Conservation (phyloP, 2,329 filamentous ascomycete genomes). For the Phialocephala subalpina region DNA sequence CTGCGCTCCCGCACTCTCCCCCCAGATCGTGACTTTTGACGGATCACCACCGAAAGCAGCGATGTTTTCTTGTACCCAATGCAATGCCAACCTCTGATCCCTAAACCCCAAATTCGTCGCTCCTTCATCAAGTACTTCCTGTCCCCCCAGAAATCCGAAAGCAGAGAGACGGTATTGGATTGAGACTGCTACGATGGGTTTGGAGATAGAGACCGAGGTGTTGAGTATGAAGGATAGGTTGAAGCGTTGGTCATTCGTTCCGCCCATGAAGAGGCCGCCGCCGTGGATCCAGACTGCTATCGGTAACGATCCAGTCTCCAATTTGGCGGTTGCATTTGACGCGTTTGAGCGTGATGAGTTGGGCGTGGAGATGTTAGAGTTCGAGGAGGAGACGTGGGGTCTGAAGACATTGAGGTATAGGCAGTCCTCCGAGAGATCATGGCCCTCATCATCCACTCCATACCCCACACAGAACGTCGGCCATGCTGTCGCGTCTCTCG, state of each 20-base stretch:
- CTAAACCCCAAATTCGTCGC: constrained; percentile 54
- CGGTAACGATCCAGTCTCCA: constrained; percentile 35
- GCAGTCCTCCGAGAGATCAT: constrained; percentile 43
- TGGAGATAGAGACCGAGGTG: constrained; percentile 50
- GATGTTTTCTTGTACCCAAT: constrained; percentile 55
- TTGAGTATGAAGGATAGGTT: constrained; percentile 39
- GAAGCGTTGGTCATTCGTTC: constrained; percentile 31
- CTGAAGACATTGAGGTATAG: constrained; percentile 47
- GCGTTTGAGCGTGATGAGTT: background rate
- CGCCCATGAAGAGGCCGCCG: constrained; percentile 50
- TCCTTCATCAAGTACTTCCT: constrained; percentile 48
- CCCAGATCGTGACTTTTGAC: constrained; percentile 54
- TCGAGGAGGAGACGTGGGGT: constrained; percentile 18
- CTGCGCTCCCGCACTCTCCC: constrained; percentile 48
- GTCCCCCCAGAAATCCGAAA: constrained; percentile 55
- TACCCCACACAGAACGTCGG: constrained; percentile 38
- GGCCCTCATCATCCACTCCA: constrained; percentile 32
- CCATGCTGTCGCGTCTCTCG: constrained; percentile 30
- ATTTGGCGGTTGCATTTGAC: background rate
- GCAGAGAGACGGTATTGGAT: constrained; percentile 55
- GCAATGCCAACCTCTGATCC: constrained; percentile 52
- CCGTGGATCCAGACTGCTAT: constrained; percentile 55
- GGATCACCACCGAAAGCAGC: constrained; percentile 36
- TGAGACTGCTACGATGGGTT: constrained; percentile 54
- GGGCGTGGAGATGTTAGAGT: no score